Percentiles rank a stretch among this genome's conserved stretches.
Conservation (phyloP, 805 yeast species). For the Zygosaccharomyces rouxii region DNA sequence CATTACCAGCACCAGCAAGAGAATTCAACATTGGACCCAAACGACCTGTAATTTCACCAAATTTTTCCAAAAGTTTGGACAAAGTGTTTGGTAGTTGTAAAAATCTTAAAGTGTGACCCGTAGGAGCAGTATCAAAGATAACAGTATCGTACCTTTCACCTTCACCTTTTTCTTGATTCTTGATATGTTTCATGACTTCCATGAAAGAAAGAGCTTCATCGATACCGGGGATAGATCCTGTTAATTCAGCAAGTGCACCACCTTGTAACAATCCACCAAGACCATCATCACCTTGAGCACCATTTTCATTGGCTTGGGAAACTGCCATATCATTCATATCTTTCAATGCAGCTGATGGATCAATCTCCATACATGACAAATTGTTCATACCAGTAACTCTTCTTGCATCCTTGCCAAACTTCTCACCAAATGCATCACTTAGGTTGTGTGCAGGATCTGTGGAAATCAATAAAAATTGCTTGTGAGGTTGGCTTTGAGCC, state of each 20-base stretch:
- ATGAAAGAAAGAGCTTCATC: slow-evolving; percentile 97
- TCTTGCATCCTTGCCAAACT: slow-evolving; percentile 95
- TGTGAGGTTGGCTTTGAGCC: slow-evolving; percentile 74
- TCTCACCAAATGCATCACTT: slow-evolving; percentile 97
- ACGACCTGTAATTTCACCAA: slow-evolving; percentile 77
- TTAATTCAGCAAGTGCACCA: slow-evolving; percentile 63
- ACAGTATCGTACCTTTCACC: slow-evolving; percentile 69
- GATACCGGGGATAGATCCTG: slow-evolving; percentile 95
- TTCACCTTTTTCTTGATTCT: slow-evolving; percentile 52
- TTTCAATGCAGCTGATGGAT: slow-evolving; percentile 88
- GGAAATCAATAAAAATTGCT: slow-evolving; percentile 82
- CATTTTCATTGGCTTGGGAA: slow-evolving; percentile 34
- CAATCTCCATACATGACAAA: slow-evolving; percentile 96
- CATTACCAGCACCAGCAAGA: slow-evolving; percentile 63
- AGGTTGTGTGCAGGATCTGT: slow-evolving; percentile 98
- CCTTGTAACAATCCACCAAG: slow-evolving; percentile 33
- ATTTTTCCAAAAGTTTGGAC: slow-evolving; percentile 79
- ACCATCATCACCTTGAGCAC: slow-evolving; percentile 42
- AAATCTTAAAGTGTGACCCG: slow-evolving; percentile 96
- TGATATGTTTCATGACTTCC: slow-evolving; percentile 96
- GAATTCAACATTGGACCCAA: slow-evolving; percentile 87
- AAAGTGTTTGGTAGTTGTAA: slow-evolving; percentile 90
- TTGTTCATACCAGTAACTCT: slow-evolving; percentile 84
- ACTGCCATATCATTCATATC: slow-evolving; percentile 63
- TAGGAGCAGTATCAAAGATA: slow-evolving; percentile 98